phyloP scores from a whole-genome alignment of 768 basidiomycete species.

The Lentinula aciculospora region DNA sequence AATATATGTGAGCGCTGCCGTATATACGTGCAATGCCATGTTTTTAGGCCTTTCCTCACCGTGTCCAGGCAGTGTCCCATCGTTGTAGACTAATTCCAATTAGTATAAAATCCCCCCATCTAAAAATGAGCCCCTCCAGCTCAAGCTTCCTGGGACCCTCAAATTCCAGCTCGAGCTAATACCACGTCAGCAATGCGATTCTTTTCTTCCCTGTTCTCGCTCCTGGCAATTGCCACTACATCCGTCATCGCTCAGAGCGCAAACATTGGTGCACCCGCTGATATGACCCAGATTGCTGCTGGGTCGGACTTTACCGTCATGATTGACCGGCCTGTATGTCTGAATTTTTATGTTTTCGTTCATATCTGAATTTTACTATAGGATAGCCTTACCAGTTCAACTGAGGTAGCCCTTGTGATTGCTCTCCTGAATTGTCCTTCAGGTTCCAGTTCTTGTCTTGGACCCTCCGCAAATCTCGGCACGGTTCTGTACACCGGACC shows the following conservation, averaged over 20 bases:
- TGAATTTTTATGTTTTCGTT: not conserved
- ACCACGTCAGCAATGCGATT: not conserved
- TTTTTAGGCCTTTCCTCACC: too few relatives aligned
- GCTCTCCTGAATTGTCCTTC: constrained; percentile 16
- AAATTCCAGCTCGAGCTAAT: not conserved
- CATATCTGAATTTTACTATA: not conserved
- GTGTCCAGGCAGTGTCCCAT: too few relatives aligned
- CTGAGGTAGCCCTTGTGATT: constrained; percentile 25
- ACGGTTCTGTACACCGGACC: constrained; percentile 30
- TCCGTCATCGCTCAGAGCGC: constrained; percentile 34
- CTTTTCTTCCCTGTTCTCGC: not conserved
- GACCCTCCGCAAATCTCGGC: constrained; percentile 18
- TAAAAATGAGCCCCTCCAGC: not conserved
- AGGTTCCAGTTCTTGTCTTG: not conserved
- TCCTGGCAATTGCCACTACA: not conserved
- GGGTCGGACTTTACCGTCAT: constrained; percentile 38
- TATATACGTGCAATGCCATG: too few relatives aligned
- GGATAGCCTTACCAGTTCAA: constrained; percentile 16
- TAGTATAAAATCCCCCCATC: not conserved
- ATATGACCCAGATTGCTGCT: constrained; percentile 24
- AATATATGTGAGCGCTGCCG: too few relatives aligned
- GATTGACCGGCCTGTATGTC: constrained; percentile 42
- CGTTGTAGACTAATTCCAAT: too few relatives aligned
- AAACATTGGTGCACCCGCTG: constrained; percentile 33
- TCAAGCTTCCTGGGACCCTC: too few relatives aligned